Percentiles rank a stretch among this genome's conserved stretches.
These are phyloP conservation scores for Nothophoma quercina DNA, from an alignment of 2,329 filamentous ascomycete species.

Conservation along the genomic window DNA sequence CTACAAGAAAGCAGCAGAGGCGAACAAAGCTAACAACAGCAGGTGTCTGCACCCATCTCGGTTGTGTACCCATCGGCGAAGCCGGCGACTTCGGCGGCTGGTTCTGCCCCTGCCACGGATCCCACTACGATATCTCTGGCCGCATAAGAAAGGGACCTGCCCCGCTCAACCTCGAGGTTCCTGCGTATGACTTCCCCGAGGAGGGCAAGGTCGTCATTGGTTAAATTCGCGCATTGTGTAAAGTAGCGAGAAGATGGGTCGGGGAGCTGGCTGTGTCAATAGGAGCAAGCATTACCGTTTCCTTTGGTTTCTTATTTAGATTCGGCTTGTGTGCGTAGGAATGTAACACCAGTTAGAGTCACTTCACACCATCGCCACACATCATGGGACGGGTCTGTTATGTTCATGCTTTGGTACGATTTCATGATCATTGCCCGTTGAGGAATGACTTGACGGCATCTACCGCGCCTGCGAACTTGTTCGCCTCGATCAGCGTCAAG, in stretches of 20 bases:
- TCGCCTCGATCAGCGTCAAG: conserved; percentile 84
- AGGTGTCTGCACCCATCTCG: conserved; percentile 99
- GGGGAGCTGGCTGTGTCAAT: conserved; percentile 39
- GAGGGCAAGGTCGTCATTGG: conserved; percentile 90
- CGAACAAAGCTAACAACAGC: conserved; percentile 44
- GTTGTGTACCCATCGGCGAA: conserved; percentile 99
- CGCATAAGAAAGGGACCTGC: conserved; percentile 97
- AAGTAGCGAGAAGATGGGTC: conserved; percentile 23
- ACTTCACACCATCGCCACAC: too few species aligned
- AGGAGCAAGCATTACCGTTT: conserved; percentile 46
- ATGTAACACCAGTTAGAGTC: conserved; percentile 49
- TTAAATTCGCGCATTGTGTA: conserved; percentile 61
- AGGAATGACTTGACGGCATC: conserved; percentile 80
- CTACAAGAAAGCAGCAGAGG: neutral
- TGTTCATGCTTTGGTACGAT: neutral
- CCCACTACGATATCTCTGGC: conserved; percentile 99
- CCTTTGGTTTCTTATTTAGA: conserved; percentile 42
- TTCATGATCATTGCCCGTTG: conserved; percentile 39
- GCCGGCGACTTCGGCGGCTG: conserved; percentile 97
- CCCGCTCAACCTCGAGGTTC: conserved; percentile 96
- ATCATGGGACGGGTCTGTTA: neutral
- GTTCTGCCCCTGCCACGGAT: conserved; percentile 99
- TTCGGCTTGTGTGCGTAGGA: conserved; percentile 45
- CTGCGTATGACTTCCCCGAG: conserved; percentile 89
- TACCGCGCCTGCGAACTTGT: conserved; percentile 77